phyloP scores from a whole-genome alignment of 2,329 filamentous ascomycete genomes.

The Zalaria obscura region DNA sequence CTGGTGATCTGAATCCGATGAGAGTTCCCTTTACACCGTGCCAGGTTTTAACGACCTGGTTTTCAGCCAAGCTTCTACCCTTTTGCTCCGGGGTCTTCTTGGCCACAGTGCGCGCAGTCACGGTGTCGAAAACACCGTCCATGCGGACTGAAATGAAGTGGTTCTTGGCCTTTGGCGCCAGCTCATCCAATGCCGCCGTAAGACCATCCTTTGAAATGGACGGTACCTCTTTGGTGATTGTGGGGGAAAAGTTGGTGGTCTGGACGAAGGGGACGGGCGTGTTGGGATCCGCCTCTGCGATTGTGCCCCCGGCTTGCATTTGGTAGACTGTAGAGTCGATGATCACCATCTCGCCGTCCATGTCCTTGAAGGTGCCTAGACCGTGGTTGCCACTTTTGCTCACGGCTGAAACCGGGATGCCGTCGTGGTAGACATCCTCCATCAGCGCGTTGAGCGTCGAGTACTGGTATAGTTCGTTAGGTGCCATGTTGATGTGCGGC shows the following conservation, averaged over 20 bases:
- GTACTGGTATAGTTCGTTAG: slow-evolving; percentile 30
- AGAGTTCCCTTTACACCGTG: slow-evolving; percentile 23
- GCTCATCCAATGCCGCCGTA: not conserved
- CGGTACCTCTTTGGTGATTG: not conserved
- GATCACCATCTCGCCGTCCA: slow-evolving; percentile 31
- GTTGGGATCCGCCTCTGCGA: slow-evolving; percentile 16
- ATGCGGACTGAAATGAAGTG: not conserved
- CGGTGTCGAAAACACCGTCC: not conserved
- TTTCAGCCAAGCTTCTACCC: slow-evolving; percentile 21
- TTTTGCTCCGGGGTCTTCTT: not conserved
- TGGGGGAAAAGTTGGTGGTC: not conserved
- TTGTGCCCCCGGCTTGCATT: slow-evolving; percentile 22
- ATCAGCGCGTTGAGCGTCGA: slow-evolving; percentile 29
- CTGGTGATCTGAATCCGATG: slow-evolving; percentile 27
- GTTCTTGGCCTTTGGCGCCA: not conserved
- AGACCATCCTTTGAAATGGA: not conserved
- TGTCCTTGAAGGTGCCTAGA: slow-evolving; percentile 30
- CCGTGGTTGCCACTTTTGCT: slow-evolving; percentile 34
- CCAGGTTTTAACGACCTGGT: slow-evolving; percentile 25
- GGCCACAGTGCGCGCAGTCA: not conserved
- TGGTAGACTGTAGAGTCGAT: slow-evolving; percentile 28
- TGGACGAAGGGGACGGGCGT: slow-evolving; percentile 25
- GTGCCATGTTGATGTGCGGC: slow-evolving; percentile 12
- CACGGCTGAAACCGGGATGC: slow-evolving; percentile 32
- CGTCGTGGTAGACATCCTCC: slow-evolving; percentile 30